Evolutionary conservation across 495 filamentous ascomycete species (phyloP), one percentile per base, ranked within the genome.

Genomic region (Amniculicola lignicola): DNA sequence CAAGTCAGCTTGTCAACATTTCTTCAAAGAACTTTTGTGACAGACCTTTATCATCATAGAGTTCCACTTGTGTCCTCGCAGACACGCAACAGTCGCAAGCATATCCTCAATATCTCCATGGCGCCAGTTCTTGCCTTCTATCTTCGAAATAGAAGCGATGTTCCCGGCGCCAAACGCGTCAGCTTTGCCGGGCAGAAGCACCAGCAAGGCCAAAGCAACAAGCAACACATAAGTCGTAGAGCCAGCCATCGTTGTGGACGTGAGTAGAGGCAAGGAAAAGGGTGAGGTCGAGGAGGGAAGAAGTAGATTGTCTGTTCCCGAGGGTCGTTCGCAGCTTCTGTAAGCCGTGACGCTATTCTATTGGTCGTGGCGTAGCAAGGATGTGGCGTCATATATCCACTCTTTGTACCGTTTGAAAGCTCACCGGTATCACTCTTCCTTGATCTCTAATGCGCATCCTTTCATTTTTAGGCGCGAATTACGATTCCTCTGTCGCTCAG

Each of bases 81-180:
- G 79, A 65, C 88, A 96, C 19, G 89, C 85, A 53, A 98, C 75
- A 12, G 84, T 89, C 74, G 90, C 90, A 59, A 98, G 82, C 68
- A 89, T 84, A 71, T 98, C 93, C 74, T 96, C 90, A 57, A 95
- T 93, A 55, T 85, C 69, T 24, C 93, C 93, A 85, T 97, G 93
- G 54, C 93, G 85, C 85, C 89, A 98, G 67, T 98, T 98, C 62
- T 87, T 80, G 19, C 93, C 93, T 72, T 98, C 93, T 60, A 98
- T 83, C 66, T 87, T 83, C 1, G 92, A 89, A 63, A 98, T 93
- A 0, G 86, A 90, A 14, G 93, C 92, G 57, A 96, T 95, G 66
- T 96, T 97, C 23, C 93, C 93, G 22, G 93, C 93, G 43, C 93
- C 93, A 66, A 98, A 98, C 7, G 92, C 93, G 28, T 79, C 74